Evolutionary conservation across 805 yeast species (phyloP), one percentile per base, ranked within the genome.

Genomic region (Barnettozyma pratensis): DNA sequence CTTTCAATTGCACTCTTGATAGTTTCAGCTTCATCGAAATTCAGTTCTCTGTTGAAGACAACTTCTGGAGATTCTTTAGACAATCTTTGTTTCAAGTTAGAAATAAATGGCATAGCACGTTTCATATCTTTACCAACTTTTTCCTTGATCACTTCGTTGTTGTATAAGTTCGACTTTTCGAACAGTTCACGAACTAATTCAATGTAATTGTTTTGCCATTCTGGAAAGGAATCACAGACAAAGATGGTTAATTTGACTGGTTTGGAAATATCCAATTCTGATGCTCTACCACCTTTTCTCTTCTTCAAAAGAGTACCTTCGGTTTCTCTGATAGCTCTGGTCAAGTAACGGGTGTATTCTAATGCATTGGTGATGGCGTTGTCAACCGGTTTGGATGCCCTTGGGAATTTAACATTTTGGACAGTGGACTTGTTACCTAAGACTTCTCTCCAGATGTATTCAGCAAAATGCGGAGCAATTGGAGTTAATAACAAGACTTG

Each of bases 101-200:
- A 83, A 53, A 94, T 90, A 68, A 91, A 92, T 51, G 98, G 98
- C 98, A 94, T 94, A 51, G 96, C 97, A 60, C 95, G 85, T 79
- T 94, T 94, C 87, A 91, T 87, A 62, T 94, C 98, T 67, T 83
- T 84, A 56, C 87, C 87, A 52, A 86, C 81, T 64, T 73, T 79
- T 57, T 80, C 77, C 66, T 77, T 84, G 59, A 86, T 72, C 49
- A 70, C 72, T 61, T 75, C 76, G 71, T 76, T 84, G 65, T 86
- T 92, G 55, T 81, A 73, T 61, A 86, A 73, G 30, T 79, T 68
- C 36, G 80, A 83, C 41, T 65, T 68, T 59, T 81, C 90, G 57
- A 87, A 86, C 56, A 87, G 75, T 58, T 83, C 82, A 60, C 91
- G 79, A 31, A 90, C 92, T 46, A 94, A 70, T 59, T 87, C 86